Evolutionary conservation across 805 yeast genomes (phyloP).

Genomic region (Ogataea salicorniae): DNA sequence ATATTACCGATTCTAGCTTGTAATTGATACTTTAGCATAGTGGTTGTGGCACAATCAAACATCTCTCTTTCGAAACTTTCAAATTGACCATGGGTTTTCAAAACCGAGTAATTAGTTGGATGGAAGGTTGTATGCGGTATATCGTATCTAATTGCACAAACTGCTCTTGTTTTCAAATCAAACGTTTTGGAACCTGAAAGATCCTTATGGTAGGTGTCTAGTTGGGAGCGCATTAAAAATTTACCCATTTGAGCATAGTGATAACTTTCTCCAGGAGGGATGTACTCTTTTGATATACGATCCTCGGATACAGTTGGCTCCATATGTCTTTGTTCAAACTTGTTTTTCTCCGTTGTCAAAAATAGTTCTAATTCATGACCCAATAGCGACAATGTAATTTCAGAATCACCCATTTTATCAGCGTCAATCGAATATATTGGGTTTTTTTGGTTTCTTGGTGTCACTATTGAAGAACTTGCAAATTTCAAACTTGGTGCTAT

Average conservation of each 20-base stretch:
- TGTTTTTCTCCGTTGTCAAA: conserved; percentile 55
- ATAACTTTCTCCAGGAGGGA: conserved; percentile 33
- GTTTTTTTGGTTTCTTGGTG: conserved; percentile 29
- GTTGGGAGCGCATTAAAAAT: conserved; percentile 82
- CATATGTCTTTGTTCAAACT: conserved; percentile 37
- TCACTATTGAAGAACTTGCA: conserved; percentile 56
- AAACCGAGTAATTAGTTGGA: conserved; percentile 64
- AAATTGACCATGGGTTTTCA: conserved; percentile 52
- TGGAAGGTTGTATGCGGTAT: conserved; percentile 46
- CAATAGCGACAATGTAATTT: conserved; percentile 61
- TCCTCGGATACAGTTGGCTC: conserved; percentile 7
- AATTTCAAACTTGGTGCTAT: conserved; percentile 39
- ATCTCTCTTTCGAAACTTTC: conserved; percentile 84
- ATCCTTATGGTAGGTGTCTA: conserved; percentile 72
- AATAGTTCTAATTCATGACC: conserved; percentile 79
- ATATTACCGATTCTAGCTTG: conserved; percentile 94
- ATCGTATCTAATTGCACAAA: conserved; percentile 79
- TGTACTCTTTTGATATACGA: conserved; percentile 2
- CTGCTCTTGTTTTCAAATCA: conserved; percentile 90
- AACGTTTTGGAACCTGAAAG: conserved; percentile 90
- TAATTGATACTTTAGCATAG: conserved; percentile 76
- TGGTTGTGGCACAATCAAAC: conserved; percentile 67
- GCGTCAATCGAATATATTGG: conserved; percentile 58
- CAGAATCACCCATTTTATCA: conserved; percentile 63
- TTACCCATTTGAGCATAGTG: conserved; percentile 68